Base-by-base conservation (phyloP, 345 rosid species). In the Eucalyptus polyanthemos region DNA sequence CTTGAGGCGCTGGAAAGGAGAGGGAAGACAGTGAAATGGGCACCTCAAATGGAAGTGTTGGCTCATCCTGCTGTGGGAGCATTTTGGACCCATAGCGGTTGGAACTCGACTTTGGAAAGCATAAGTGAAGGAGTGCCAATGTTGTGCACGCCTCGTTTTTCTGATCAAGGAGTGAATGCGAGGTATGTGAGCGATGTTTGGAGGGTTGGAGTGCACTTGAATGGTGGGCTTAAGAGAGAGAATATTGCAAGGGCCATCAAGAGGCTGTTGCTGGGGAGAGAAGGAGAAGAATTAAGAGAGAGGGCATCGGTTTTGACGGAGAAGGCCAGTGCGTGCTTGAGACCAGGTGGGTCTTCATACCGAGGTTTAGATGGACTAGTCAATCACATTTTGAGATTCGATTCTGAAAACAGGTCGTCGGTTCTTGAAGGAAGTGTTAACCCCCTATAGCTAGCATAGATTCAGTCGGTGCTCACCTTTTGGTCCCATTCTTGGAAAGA, bases 101-200 rank as follows among this genome's bases (percentile, higher is more conserved):
- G 96, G 98, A 97, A 97, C 89, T 96, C 97, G 2, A 93, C 95
- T 7, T 16, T 94, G 91, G 98, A 97, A 86, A 94, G 95, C 86
- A 88, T 96, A 88, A 92, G 93, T 53, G 95, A 94, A 85, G 94
- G 96, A 25, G 95, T 94, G 49, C 97, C 98, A 2, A 93, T 96
- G 98, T 92, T 97, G 65, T 97, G 97, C 29, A 92, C 93, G 50
- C 96, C 98, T 2, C 87, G 91, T 87, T 95, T 95, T 49, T 92
- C 93, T 19, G 99, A 97, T 92, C 97, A 96, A 80, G 87, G 15
- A 76, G 92, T 92, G 44, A 94, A 95, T 58, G 91, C 96, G 8
- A 93, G 96, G 90, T 93, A 90, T 40, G 86, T 93, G 42, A 90
- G 91, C 54, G 91, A 93, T 42, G 92, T 94, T 14, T 95, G 98